phyloP scores from a whole-genome alignment of 768 basidiomycete species.

The Leccinum rimulosum region DNA sequence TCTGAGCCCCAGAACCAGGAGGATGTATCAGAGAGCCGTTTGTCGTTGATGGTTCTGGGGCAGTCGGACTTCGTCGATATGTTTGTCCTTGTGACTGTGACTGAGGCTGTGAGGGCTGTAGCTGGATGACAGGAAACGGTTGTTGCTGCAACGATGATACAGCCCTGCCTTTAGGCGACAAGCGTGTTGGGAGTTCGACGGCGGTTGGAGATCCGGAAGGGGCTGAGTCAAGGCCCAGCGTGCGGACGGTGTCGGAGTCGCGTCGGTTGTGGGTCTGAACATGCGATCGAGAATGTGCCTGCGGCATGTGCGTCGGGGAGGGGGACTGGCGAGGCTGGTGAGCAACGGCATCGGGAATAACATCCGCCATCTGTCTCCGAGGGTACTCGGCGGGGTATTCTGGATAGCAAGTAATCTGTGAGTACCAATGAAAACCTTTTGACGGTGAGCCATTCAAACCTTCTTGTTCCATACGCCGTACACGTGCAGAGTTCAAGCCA shows the following conservation, averaged over 20 bases:
- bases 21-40: conserved; percentile 29
- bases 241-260: conserved; percentile 76
- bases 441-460: conserved; percentile 24
- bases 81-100: conserved; percentile 26
- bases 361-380: conserved; percentile 16
- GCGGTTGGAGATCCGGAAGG: conserved; percentile 55
- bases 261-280: conserved; percentile 56
- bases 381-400: conserved; percentile 28
- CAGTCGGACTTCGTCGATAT: conserved; percentile 67
- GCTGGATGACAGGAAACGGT: conserved; percentile 26
- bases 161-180: conserved; percentile 31
- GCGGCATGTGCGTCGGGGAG: conserved; percentile 43
- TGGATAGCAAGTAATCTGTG: conserved; percentile 11
- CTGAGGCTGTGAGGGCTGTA: conserved; percentile 21
- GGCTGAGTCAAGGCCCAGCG: conserved; percentile 36
- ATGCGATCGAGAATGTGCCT: conserved; percentile 30
- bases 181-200: conserved; percentile 38
- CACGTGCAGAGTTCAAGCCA: conserved; percentile 37
- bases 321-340: conserved; percentile 49
- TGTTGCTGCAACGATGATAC: conserved; percentile 24
- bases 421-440: conserved; percentile 2
- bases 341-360: conserved; percentile 13
- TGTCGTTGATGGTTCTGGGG: conserved; percentile 54
- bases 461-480: conserved; percentile 46
- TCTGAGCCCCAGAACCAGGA: conserved; percentile 18